These are phyloP conservation scores for Fragosphaeria purpurea DNA, from an alignment of 2,329 filamentous ascomycete species.

Conservation along the genomic window DNA sequence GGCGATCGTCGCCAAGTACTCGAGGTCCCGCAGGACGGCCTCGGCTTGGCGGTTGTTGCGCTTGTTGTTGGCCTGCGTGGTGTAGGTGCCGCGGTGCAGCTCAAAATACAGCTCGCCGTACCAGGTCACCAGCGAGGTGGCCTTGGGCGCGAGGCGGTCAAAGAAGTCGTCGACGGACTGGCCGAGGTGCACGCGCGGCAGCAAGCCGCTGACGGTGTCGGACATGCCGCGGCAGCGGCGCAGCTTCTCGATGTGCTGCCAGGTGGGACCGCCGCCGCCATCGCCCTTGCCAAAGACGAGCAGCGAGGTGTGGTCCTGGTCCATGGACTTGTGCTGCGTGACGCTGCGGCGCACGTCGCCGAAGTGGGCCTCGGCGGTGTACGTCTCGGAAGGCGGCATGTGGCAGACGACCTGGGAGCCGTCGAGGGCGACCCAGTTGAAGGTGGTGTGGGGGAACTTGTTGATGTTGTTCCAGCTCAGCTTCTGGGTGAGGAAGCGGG, in stretches of 20 bases:
- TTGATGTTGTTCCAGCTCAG: constrained; percentile 99
- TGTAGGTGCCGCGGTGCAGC: constrained; percentile 92
- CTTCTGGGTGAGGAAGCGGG: constrained; percentile 93
- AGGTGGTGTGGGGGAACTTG: constrained; percentile 95
- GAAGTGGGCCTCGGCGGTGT: constrained; percentile 89
- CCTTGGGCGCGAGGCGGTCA: constrained; percentile 70
- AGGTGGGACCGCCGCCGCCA: constrained; percentile 89
- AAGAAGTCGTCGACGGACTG: constrained; percentile 93
- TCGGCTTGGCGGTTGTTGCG: constrained; percentile 83
- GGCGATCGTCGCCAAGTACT: constrained; percentile 77
- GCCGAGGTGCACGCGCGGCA: constrained; percentile 77
- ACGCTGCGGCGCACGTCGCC: constrained; percentile 87
- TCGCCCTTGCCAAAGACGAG: constrained; percentile 96
- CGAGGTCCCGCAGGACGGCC: constrained; percentile 74
- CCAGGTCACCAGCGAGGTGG: constrained; percentile 78
- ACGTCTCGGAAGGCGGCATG: constrained; percentile 93
- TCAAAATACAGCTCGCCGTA: constrained; percentile 98
- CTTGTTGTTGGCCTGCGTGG: constrained; percentile 96
- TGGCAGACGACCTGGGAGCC: constrained; percentile 96
- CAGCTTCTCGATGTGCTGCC: constrained; percentile 89
- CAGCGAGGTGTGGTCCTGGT: constrained; percentile 81
- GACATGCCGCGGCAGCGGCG: constrained; percentile 83
- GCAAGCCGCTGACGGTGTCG: constrained; percentile 58
- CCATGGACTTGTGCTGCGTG: constrained; percentile 88
- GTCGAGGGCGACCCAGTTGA: constrained; percentile 95